Base-by-base conservation (phyloP, 495 filamentous ascomycete species). In the Penicillium coffeae region DNA sequence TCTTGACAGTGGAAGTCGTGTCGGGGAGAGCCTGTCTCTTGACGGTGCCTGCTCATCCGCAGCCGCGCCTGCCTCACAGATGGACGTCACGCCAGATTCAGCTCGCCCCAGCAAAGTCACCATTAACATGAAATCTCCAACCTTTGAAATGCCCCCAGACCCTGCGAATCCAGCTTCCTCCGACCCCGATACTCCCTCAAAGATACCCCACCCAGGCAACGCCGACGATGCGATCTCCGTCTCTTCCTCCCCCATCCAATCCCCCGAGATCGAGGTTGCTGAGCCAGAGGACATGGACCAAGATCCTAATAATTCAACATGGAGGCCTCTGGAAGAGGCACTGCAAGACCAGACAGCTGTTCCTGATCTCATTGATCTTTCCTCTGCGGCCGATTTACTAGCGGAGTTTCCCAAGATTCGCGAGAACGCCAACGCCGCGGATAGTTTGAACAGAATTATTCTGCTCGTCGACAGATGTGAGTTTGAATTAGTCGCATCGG, bases 201-300 rank as follows among this genome's bases (percentile, higher is more conserved):
- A 30, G 4, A 10, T 10, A 4, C 25, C 25, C 25, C 25, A 30
- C 25, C 25, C 25, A 5, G 25, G n/a, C n/a, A 30, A 30, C 25
- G n/a, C 62, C 15, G 40, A 64, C 56, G 51, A 64, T 25, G 64
- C 64, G 42, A 71, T 77, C 38, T 76, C 74, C 14, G 57, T 76
- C n/a, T 66, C 65, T 18, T 78, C 78, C 13, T 77, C 77, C 3
- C 68, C 77, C 8, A 60, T 69, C 1, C 66, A 66, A 12, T 80
- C 75, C 46, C 78, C 77, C 3, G 70, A 79, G 40, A 79, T 81
- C 16, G 71, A 80, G 56, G 73, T 78, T 16, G 76, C 75, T 5
- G 77, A 80, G 38, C 63, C 77, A 22, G 78, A 81, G 56, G 77
- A 80, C 43, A 77, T 79, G 56, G 68, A 74, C 41, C 72, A 76